phyloP scores from a whole-genome alignment of 768 basidiomycete genomes.

The Boletus eberwhitei region DNA sequence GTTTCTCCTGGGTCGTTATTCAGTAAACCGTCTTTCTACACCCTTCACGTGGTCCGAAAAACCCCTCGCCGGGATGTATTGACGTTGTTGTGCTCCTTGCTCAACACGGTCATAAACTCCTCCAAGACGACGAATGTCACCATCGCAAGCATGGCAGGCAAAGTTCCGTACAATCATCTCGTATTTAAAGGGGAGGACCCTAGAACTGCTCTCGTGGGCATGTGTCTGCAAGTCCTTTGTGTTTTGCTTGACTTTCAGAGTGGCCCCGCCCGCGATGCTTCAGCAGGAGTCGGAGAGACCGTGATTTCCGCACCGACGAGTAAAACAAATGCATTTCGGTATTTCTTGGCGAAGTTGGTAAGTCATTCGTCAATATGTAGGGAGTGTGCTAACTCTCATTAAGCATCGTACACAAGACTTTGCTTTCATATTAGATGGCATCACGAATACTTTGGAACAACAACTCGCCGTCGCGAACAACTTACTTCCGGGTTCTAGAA shows the following conservation, averaged over 20 bases:
- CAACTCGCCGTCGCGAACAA: slow-evolving; percentile 73
- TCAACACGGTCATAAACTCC: slow-evolving; percentile 86
- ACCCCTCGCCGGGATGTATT: slow-evolving; percentile 80
- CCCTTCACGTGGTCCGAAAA: slow-evolving; percentile 74
- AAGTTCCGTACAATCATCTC: slow-evolving; percentile 85
- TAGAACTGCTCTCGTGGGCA: slow-evolving; percentile 65
- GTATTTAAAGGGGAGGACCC: slow-evolving; percentile 89
- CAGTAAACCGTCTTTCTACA: slow-evolving; percentile 71
- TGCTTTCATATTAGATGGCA: slow-evolving; percentile 74
- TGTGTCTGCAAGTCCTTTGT: slow-evolving; percentile 75
- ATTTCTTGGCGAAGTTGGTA: slow-evolving; percentile 88
- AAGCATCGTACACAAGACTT: slow-evolving; percentile 93
- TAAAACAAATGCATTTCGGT: slow-evolving; percentile 84
- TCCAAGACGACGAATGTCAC: slow-evolving; percentile 46
- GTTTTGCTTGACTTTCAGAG: slow-evolving; percentile 80
- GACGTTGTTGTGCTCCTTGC: slow-evolving; percentile 85
- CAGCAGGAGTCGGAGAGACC: slow-evolving; percentile 41
- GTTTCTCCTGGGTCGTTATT: slow-evolving; percentile 66
- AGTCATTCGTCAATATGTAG: slow-evolving; percentile 1
- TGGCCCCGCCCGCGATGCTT: slow-evolving; percentile 60
- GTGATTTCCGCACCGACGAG: slow-evolving; percentile 49
- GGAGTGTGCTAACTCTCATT: slow-evolving; percentile 8
- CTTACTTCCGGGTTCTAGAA: slow-evolving; percentile 81
- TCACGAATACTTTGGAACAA: slow-evolving; percentile 64
- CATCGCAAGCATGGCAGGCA: slow-evolving; percentile 70